phyloP scores from a whole-genome alignment of 495 filamentous ascomycete species.

The Recurvomyces mirabilis region DNA sequence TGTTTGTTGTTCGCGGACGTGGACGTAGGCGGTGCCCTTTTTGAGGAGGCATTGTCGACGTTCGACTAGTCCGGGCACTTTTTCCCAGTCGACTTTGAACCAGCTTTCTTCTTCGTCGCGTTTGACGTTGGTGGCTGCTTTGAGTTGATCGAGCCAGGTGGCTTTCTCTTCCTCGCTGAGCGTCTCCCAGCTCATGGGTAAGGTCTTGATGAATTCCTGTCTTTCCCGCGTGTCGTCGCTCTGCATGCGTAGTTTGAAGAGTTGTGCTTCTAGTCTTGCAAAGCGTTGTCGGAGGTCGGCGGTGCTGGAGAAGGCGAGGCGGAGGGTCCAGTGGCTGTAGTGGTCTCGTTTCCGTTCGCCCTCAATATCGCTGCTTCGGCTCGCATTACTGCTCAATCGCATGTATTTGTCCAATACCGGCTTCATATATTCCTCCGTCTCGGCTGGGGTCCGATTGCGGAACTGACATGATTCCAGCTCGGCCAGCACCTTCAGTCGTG shows the following conservation, averaged over 20 bases:
- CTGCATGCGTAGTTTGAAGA: slow-evolving; percentile 72
- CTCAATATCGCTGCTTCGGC: slow-evolving; percentile 45
- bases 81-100: slow-evolving; percentile 93
- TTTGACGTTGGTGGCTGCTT: slow-evolving; percentile 36
- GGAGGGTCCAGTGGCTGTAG: slow-evolving; percentile 94
- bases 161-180: slow-evolving; percentile 66
- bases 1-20: slow-evolving; percentile 68
- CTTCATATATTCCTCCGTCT: slow-evolving; percentile 68
- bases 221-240: slow-evolving; percentile 58
- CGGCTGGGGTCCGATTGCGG: slow-evolving; percentile 69
- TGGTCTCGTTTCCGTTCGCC: slow-evolving; percentile 89
- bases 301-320: slow-evolving; percentile 81
- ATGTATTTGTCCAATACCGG: slow-evolving; percentile 77
- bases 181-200: slow-evolving; percentile 72
- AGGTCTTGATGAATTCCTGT: slow-evolving; percentile 59
- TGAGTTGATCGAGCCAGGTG: slow-evolving; percentile 41
- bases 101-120: slow-evolving; percentile 55
- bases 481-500: slow-evolving; percentile 78
- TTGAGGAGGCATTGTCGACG: slow-evolving; percentile 61
- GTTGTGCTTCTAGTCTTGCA: slow-evolving; percentile 69
- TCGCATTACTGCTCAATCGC: slow-evolving; percentile 66
- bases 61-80: slow-evolving; percentile 84
- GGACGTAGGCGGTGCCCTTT: slow-evolving; percentile 83
- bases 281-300: slow-evolving; percentile 90
- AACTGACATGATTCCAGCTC: slow-evolving; percentile 95